phyloP scores from a whole-genome alignment of 768 basidiomycete species.

The Rhodotorula paludigena region DNA sequence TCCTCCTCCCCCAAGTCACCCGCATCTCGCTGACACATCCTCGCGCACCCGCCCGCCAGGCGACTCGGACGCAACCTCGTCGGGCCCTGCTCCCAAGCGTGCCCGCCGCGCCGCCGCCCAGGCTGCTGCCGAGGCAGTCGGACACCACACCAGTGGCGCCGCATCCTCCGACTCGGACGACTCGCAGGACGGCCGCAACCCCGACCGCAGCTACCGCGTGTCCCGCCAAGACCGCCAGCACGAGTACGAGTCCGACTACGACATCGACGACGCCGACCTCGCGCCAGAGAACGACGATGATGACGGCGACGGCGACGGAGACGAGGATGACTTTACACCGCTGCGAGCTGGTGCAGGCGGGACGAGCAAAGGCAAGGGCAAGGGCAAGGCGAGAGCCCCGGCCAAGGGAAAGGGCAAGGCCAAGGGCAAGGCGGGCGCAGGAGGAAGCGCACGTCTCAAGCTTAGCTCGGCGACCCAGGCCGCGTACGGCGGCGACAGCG shows the following conservation, averaged over 20 bases:
- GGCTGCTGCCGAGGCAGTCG: slow-evolving; percentile 4
- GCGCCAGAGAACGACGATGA: not conserved
- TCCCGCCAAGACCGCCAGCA: slow-evolving; percentile 1
- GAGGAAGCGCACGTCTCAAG: slow-evolving; percentile 16
- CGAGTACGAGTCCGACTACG: slow-evolving; percentile 21
- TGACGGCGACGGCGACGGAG: not conserved
- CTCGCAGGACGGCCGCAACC: slow-evolving; percentile 17
- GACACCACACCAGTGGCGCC: not conserved
- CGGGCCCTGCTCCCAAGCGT: not conserved
- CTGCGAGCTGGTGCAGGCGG: not conserved
- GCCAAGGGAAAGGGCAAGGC: slow-evolving; percentile 13
- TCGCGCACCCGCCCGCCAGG: not conserved
- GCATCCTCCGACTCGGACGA: slow-evolving; percentile 22
- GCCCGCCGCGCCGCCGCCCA: slow-evolving; percentile 11
- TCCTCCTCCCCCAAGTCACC: not conserved
- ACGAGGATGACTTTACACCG: slow-evolving; percentile 27
- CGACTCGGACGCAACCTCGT: not conserved
- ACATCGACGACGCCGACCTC: slow-evolving; percentile 14
- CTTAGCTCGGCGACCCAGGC: slow-evolving; percentile 6
- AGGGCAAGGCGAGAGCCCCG: slow-evolving; percentile 5
- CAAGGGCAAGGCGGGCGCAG: slow-evolving; percentile 9
- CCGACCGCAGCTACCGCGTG: slow-evolving; percentile 14
- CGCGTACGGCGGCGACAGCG: not conserved
- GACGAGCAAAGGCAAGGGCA: not conserved
- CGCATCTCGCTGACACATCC: not conserved